These are phyloP conservation scores for Phylloporus arenicola DNA, from an alignment of 768 basidiomycete genomes.

Conservation along the genomic window DNA sequence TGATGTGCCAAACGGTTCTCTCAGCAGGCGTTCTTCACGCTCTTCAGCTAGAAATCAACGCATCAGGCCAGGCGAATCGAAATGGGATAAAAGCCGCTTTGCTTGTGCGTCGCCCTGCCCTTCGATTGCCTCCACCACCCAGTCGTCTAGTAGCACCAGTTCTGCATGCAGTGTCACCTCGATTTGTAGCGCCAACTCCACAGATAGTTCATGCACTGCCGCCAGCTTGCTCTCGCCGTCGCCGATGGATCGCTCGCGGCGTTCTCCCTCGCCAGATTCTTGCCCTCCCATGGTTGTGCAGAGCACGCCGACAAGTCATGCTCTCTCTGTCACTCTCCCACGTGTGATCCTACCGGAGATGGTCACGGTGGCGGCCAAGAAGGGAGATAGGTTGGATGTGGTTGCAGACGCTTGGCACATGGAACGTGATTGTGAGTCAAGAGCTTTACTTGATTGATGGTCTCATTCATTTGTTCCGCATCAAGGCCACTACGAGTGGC, in stretches of 20 bases:
- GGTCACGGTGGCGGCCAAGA: slow-evolving; percentile 59
- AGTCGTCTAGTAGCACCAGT: slow-evolving; percentile 21
- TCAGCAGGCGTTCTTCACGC: slow-evolving; percentile 29
- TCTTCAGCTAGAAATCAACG: slow-evolving; percentile 26
- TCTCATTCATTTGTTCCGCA: slow-evolving; percentile 2
- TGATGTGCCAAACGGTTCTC: slow-evolving; percentile 20
- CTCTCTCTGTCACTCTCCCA: slow-evolving; percentile 46
- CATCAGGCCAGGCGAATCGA: slow-evolving; percentile 20
- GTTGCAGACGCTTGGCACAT: slow-evolving; percentile 61
- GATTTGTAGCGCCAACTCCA: slow-evolving; percentile 14
- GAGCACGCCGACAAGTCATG: slow-evolving; percentile 38
- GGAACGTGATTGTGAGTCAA: slow-evolving; percentile 51
- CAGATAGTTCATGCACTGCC: slow-evolving; percentile 13
- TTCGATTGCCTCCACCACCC: slow-evolving; percentile 19
- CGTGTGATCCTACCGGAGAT: slow-evolving; percentile 49
- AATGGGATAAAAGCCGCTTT: slow-evolving; percentile 27
- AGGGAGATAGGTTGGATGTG: slow-evolving; percentile 51
- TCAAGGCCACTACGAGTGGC: slow-evolving; percentile 59
- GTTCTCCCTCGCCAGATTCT: slow-evolving; percentile 29
- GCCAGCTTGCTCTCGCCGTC: slow-evolving; percentile 19
- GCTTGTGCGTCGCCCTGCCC: slow-evolving; percentile 27
- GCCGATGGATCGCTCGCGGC: slow-evolving; percentile 28
- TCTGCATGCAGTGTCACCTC: slow-evolving; percentile 25
- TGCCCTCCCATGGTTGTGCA: slow-evolving; percentile 43
- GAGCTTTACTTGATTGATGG: not conserved